Evolutionary conservation across 2,329 filamentous ascomycete species (phyloP).

Genomic region (Fusarium hainanense): DNA sequence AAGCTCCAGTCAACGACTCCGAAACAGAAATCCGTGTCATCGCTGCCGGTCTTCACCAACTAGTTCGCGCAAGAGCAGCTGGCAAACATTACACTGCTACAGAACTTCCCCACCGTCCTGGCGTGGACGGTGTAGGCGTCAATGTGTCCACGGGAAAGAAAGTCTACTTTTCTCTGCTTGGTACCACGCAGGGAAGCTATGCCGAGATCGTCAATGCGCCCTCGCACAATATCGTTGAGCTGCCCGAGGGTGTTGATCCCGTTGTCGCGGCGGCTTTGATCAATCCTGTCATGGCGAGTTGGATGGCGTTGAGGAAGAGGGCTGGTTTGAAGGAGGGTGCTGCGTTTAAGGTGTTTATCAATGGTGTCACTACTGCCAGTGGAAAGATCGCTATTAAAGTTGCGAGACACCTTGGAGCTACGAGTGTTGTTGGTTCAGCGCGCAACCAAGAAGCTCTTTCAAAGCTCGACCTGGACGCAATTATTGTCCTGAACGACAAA

Average conservation of each 20-base stretch:
- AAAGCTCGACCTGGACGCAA: conserved; percentile 58
- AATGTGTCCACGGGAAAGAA: conserved; percentile 57
- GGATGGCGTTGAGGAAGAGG: conserved; percentile 66
- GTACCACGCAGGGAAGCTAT: conserved; percentile 56
- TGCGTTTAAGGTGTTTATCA: conserved; percentile 57
- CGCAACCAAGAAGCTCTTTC: conserved; percentile 58
- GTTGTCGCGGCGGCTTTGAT: conserved; percentile 62
- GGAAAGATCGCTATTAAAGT: conserved; percentile 63
- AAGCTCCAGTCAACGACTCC: conserved; percentile 49
- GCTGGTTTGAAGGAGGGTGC: conserved; percentile 53
- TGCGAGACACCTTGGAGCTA: conserved; percentile 61
- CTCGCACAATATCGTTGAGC: conserved; percentile 50
- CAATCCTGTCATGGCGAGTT: conserved; percentile 66
- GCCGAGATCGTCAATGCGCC: conserved; percentile 62
- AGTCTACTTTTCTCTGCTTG: conserved; percentile 60
- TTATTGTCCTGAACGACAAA: conserved; percentile 56
- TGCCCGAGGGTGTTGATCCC: conserved; percentile 60
- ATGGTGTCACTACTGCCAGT: conserved; percentile 65
- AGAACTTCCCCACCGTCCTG: conserved; percentile 62
- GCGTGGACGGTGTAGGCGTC: conserved; percentile 64
- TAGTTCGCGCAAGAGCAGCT: conserved; percentile 64
- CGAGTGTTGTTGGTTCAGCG: conserved; percentile 62
- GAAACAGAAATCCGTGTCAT: conserved; percentile 63
- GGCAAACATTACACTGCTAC: conserved; percentile 66
- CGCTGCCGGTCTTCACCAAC: conserved; percentile 62